Conservation (phyloP, 371 early-diverging fungal genomes). For the Syncephalastrum contaminatum region DNA sequence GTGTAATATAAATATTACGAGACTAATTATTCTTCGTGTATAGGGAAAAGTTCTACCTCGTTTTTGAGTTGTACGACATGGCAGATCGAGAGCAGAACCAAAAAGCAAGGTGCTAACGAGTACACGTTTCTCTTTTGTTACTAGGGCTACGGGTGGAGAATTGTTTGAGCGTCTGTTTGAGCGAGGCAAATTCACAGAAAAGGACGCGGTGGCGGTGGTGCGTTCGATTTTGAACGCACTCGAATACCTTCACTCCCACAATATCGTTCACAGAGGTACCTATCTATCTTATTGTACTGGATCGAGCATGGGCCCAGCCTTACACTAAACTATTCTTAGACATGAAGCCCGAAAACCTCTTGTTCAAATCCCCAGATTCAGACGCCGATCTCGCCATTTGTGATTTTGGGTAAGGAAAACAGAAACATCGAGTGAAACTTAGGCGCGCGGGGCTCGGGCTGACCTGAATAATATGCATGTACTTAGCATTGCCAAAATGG, state of each 20-base stretch:
- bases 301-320: neutral
- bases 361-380: slow-evolving; percentile 60
- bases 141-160: slow-evolving; percentile 82
- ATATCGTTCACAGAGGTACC: slow-evolving; percentile 72
- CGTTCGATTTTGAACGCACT: slow-evolving; percentile 63
- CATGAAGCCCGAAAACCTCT: slow-evolving; percentile 82
- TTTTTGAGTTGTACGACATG: slow-evolving; percentile 73
- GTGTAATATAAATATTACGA: neutral
- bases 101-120: neutral
- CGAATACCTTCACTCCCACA: slow-evolving; percentile 75
- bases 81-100: neutral
- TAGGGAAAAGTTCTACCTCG: slow-evolving; percentile 78
- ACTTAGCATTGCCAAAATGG: slow-evolving; percentile 50
- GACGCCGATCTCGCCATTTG: slow-evolving; percentile 64
- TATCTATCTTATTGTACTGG: slow-evolving; percentile 15
- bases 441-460: no score
- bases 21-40: slow-evolving; percentile 2
- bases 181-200: slow-evolving; percentile 83
- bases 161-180: slow-evolving; percentile 85
- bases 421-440: no score
- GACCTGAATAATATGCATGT: no score
- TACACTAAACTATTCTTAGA: slow-evolving; percentile 38
- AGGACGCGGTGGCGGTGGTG: slow-evolving; percentile 76
- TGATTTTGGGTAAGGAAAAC: slow-evolving; percentile 58
- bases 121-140: neutral